Evolutionary conservation across 139 green algal genomes (phyloP), one percentile per base, ranked within the genome.

Genomic region (Chlorella sp.): DNA sequence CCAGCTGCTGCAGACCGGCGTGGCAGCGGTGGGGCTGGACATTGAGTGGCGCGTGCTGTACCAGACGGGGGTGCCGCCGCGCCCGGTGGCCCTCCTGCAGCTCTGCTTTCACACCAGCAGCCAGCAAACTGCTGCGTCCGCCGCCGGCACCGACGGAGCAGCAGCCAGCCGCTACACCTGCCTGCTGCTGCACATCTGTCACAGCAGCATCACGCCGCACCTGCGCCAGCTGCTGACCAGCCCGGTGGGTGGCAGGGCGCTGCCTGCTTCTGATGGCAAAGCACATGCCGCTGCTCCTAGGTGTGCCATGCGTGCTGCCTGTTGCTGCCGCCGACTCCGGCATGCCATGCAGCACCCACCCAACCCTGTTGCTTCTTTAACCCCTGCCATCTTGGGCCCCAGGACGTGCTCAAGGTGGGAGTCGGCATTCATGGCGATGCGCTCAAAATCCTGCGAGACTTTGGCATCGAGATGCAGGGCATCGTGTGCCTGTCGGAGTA

Each of bases 31-130:
- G 0, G 90, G 89, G 7, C 92, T 93, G 82, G 90, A 93, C 70
- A 92, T 93, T 34, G 90, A 94, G 63, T 83, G 78, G 78, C 71
- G 75, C 9, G 87, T 92, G 25, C 87, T 78, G 0, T 94, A 87
- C 78, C 68, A 87, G 55, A 65, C 69, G 51, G 90, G 81, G 1
- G 26, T 64, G 26, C 6, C 76, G 25, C 74, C 73, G 9, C 74
- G 80, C 30, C 80, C 64, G 11, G 69, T 83, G 23, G 73, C 85
- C 0, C 70, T 91, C 17, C 69, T 91, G 9, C 89, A 92, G 71
- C 60, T 89, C 7, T 92, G 88, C 86, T 82, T 78, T 51, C 44
- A 51, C 51, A 23, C 2, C 51, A 21, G 51, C 51, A 60, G 51
- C 51, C 51, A 60, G 51, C 51, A 60, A 15, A 2, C 51, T 15